These are phyloP conservation scores for Liquidambar formosana DNA, from an alignment of 164 flowering plant species.

Conservation along the genomic window DNA sequence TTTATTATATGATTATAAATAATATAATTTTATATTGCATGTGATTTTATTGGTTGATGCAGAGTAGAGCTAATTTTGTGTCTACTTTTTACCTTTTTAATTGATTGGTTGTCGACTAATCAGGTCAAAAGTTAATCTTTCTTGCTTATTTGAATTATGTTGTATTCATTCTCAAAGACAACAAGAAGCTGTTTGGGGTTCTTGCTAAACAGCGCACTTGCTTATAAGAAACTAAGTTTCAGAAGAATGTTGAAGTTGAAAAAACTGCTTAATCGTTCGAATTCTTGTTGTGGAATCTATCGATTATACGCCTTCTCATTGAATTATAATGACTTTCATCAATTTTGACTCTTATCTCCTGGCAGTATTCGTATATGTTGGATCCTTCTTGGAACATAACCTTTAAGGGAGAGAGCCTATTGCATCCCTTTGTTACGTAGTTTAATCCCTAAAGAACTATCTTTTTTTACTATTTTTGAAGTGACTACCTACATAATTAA, in stretches of 20 bases:
- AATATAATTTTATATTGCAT: neutral
- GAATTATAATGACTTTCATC: slow-evolving; percentile 24
- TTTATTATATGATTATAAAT: neutral
- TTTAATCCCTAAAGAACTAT: too few relatives aligned
- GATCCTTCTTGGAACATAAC: too few relatives aligned
- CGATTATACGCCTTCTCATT: slow-evolving; percentile 21
- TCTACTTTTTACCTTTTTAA: neutral
- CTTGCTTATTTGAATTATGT: neutral
- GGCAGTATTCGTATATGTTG: slow-evolving; percentile 33
- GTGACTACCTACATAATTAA: too few relatives aligned
- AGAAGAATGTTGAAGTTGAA: neutral
- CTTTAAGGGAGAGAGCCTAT: too few relatives aligned
- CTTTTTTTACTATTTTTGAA: too few relatives aligned
- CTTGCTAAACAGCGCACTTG: too few relatives aligned
- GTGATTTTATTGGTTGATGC: neutral
- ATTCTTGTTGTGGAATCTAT: slow-evolving; percentile 15
- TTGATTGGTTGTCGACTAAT: neutral
- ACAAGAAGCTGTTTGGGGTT: too few relatives aligned
- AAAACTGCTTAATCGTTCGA: slow-evolving; percentile 1
- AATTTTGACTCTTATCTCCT: slow-evolving; percentile 37
- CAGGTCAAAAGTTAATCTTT: neutral
- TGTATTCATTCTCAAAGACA: too few relatives aligned
- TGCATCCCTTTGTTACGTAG: too few relatives aligned
- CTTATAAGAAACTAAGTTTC: too few relatives aligned
- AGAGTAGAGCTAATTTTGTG: too few relatives aligned